Evolutionary conservation across 164 flowering plant species (phyloP).

Genomic region (Buxus sempervirens): DNA sequence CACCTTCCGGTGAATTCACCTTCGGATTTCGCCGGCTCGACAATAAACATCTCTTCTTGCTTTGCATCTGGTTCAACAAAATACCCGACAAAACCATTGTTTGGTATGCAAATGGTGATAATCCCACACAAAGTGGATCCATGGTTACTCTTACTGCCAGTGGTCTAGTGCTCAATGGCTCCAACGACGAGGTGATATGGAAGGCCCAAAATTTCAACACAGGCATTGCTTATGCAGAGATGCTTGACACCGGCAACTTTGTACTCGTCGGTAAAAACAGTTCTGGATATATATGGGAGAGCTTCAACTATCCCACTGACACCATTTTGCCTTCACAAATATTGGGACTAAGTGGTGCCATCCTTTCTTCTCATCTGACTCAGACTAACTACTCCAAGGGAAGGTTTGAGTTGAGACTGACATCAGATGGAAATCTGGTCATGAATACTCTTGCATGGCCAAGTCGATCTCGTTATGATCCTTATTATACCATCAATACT

Average conservation of each 20-base stretch:
- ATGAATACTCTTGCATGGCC: conserved; percentile 21
- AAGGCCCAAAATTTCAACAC: neutral
- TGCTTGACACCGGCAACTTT: conserved; percentile 51
- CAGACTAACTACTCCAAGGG: conserved; percentile 33
- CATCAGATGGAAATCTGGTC: conserved; percentile 34
- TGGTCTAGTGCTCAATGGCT: conserved; percentile 21
- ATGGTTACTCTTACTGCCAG: conserved; percentile 20
- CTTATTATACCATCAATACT: conserved; percentile 20
- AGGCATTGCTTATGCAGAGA: conserved; percentile 23
- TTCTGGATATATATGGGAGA: conserved; percentile 24
- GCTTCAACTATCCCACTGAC: conserved; percentile 33
- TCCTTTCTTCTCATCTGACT: conserved; percentile 20
- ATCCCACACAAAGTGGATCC: conserved; percentile 27
- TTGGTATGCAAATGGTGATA: conserved; percentile 32
- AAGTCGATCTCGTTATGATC: neutral
- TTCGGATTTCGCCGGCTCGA: conserved; percentile 25
- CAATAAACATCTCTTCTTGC: conserved; percentile 11
- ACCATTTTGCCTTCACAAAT: conserved; percentile 46
- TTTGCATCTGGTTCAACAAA: conserved; percentile 38
- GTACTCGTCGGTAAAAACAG: conserved; percentile 18
- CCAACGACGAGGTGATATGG: conserved; percentile 21
- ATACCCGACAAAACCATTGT: conserved; percentile 30
- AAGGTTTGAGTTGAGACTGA: conserved; percentile 26
- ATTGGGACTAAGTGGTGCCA: neutral
- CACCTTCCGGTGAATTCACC: conserved; percentile 36